These are phyloP conservation scores for Albizia julibrissin DNA, from an alignment of 306 rosid species.

Conservation along the genomic window DNA sequence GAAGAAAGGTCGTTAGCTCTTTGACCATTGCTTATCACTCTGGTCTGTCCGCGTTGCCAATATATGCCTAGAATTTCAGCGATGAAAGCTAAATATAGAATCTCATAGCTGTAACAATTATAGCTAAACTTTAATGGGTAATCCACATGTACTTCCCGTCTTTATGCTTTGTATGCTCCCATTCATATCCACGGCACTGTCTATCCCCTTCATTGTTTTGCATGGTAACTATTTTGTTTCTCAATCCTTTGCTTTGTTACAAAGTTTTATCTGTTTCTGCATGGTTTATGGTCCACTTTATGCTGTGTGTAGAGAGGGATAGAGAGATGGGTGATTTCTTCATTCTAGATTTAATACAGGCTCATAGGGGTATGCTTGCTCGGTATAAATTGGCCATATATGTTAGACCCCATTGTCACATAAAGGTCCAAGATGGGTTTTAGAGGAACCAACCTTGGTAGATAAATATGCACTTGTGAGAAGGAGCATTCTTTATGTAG, in stretches of 20 bases:
- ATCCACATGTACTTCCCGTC: conserved; percentile 3
- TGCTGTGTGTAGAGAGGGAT: no score
- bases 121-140: conserved; percentile 28
- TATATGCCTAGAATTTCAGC: neutral
- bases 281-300: neutral
- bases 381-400: neutral
- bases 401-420: neutral
- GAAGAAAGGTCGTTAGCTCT: neutral
- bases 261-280: conserved; percentile 1
- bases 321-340: no score
- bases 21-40: neutral
- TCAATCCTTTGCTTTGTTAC: neutral
- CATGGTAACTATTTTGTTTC: conserved; percentile 43
- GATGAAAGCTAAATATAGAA: neutral
- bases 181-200: conserved; percentile 31
- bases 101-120: neutral
- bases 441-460: neutral
- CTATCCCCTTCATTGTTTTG: conserved; percentile 66
- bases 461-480: neutral
- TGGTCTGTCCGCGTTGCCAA: neutral
- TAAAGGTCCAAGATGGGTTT: neutral
- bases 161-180: conserved; percentile 28
- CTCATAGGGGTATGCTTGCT: neutral
- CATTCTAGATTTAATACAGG: no score
- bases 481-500: conserved; percentile 11